Conservation (phyloP, 1,139 yeast genomes). For the Starmera stellimalicola region DNA sequence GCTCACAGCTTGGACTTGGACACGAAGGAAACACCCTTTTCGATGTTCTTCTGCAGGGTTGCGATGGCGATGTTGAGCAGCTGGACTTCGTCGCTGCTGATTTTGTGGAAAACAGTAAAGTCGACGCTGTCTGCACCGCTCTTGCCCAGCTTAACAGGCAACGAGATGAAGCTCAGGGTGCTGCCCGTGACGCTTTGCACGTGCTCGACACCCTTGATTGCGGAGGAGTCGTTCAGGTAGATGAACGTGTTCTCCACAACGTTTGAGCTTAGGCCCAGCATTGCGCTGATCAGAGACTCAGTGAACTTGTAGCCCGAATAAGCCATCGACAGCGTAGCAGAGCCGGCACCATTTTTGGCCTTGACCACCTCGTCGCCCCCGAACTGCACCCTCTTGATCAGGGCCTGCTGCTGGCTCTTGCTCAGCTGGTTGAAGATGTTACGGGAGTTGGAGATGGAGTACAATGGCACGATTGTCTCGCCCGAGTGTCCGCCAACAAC, state of each 20-base stretch:
- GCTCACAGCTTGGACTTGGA: constrained; percentile 20
- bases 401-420: constrained; percentile 30
- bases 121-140: constrained; percentile 41
- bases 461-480: constrained; percentile 57
- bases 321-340: constrained; percentile 75
- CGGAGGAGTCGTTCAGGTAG: constrained; percentile 45
- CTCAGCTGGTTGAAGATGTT: constrained; percentile 23
- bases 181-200: constrained; percentile 27
- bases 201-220: constrained; percentile 38
- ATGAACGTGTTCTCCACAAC: constrained; percentile 37
- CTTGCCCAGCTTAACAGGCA: constrained; percentile 43
- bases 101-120: constrained; percentile 33
- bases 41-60: constrained; percentile 47
- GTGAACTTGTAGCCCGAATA: constrained; percentile 67
- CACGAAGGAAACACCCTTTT: constrained; percentile 53
- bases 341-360: constrained; percentile 70
- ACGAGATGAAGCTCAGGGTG: constrained; percentile 45
- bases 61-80: constrained; percentile 42
- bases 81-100: constrained; percentile 34
- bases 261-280: constrained; percentile 23
- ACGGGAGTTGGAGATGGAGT: constrained; percentile 8
- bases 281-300: constrained; percentile 37
- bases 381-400: constrained; percentile 56
- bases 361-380: constrained; percentile 78
- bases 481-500: constrained; percentile 77